Evolutionary conservation across 768 basidiomycete genomes (phyloP), one percentile per base, ranked within the genome.

Genomic region (Lactarius akahatsu): DNA sequence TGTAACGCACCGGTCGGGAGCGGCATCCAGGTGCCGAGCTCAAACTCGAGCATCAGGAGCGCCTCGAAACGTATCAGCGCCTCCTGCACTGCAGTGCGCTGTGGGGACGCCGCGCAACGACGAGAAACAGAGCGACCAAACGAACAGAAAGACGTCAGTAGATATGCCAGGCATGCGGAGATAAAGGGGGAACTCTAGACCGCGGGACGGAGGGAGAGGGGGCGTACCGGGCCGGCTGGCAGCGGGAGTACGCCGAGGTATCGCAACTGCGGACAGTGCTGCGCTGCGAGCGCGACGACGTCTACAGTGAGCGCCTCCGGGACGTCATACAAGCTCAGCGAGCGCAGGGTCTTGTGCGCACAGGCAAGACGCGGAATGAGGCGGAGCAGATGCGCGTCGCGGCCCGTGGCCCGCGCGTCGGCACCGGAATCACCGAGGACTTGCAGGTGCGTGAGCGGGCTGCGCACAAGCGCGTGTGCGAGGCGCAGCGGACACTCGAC

Each of bases 401-500:
- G 73, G 20, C 15, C 30, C 13, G 59, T 32, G 55, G 67, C 0
- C 70, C 60, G 61, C 78, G 67, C 16, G 78, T 30, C 56, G 77
- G 73, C 6, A 66, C 69, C 50, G 73, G 72, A 30, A 34, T 82
- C 80, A n/a, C 82, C 66, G 9, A 67, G 59, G 54, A 83, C 71
- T 64, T 83, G 85, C 9, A 86, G 56, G 63, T 84, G 78, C 0
- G 78, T 79, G 66, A 85, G 76, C 1, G 80, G 75, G 54, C 77
- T 74, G 13, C 76, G 65, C 11, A 79, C 63, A 20, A 86, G 72
- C 69, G 82, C 79, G 54, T 74, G 63, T 4, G 77, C 82, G 54
- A 81, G 76, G 57, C 77, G 71, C 50, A 83, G 71, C 0, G 79
- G 78, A 2, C 82, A 85, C 56, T 83, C 84, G 67, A 83, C 82